Evolutionary conservation across 169 alveolate species (phyloP), one percentile per base, ranked within the genome.

Genomic region (Plasmodium yoelii): DNA sequence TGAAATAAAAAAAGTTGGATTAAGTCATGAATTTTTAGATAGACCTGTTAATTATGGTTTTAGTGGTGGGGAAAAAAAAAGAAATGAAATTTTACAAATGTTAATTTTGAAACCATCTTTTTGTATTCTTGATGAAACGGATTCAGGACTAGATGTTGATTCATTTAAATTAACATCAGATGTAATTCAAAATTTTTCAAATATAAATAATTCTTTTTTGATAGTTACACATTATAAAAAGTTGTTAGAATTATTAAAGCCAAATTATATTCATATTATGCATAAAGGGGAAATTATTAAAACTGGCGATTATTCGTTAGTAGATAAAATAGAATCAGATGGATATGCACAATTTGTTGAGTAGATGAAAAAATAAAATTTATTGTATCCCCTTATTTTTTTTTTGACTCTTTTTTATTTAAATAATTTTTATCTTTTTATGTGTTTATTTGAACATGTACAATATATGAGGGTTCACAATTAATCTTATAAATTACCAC

Each of bases 101-200:
- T 39, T 92, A 42, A 73, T 88, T 44, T 74, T 92, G 49, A 67
- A 87, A 39, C 95, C 95, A 26, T 57, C 88, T 18, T 89, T 93
- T 57, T 86, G 88, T 73, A 64, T 93, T 70, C 57, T 93, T 51
- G 95, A 93, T 60, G 95, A 93, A 73, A 75, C 94, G 1, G 95
- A 93, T 73, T 93, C 95, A 12, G 95, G 95, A 19, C 75, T 93
- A 22, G 95, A 93, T 44, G 95, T 93, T 10, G 95, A 93, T 87
- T 87, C 95, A 65, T 88, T 93, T 55, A 86, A 74, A 53, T 63
- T 73, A 34, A 87, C 94, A 5, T 93, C 92, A 24, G 56, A 46
- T 44, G 93, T 93, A 4, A 68, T 93, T 56, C 64, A 89, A 24
- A 65, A 51, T 7, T 93, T 87, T 88, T 87, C 93, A 51, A 84